Conservation (phyloP, 139 green algal genomes). For the Auxenochlorella pyrenoidosa region DNA sequence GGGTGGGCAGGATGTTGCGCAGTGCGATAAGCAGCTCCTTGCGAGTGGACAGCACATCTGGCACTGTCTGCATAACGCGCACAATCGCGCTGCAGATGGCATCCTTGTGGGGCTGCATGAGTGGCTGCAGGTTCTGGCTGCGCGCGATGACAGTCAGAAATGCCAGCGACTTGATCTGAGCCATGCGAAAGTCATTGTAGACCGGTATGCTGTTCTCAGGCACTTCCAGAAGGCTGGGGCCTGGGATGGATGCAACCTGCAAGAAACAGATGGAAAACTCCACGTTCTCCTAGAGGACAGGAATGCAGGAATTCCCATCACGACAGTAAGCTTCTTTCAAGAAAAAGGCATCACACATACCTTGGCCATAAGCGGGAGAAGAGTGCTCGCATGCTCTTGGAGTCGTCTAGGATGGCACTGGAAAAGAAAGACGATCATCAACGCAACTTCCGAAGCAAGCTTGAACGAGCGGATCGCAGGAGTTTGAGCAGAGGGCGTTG, state of each 20-base stretch:
- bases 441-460: constrained; percentile 78
- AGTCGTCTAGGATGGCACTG: constrained; percentile 38
- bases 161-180: constrained; percentile 67
- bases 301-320: too few species aligned
- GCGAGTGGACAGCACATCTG: constrained; percentile 74
- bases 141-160: constrained; percentile 64
- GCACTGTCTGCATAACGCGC: constrained; percentile 55
- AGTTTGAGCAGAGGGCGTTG: background rate
- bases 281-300: background rate
- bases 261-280: background rate
- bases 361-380: constrained; percentile 46
- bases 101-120: constrained; percentile 39
- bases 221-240: constrained; percentile 13
- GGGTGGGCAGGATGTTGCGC: constrained; percentile 74
- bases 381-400: constrained; percentile 20
- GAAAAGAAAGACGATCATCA: constrained; percentile 51
- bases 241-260: background rate
- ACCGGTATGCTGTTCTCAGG: constrained; percentile 19
- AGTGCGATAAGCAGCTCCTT: constrained; percentile 89
- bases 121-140: constrained; percentile 23
- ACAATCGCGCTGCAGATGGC: constrained; percentile 51
- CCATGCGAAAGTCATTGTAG: constrained; percentile 75
- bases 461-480: constrained; percentile 79
- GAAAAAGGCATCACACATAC: constrained; percentile 2
- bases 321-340: background rate